Conservation (phyloP, 2,329 filamentous ascomycete genomes). For the Coleophoma cylindrospora region DNA sequence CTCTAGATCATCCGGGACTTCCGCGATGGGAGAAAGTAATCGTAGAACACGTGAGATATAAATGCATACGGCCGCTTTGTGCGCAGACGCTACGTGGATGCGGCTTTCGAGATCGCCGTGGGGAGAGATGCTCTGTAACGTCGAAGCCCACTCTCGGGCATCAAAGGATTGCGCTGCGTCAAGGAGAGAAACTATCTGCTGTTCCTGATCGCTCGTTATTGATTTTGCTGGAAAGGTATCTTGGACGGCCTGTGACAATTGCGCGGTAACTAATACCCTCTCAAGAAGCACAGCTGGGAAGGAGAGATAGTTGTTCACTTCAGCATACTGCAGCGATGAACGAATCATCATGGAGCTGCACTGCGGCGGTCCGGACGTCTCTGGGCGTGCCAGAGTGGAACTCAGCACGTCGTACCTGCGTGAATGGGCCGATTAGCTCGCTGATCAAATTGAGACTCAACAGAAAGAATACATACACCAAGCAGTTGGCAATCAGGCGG, state of each 20-base stretch:
- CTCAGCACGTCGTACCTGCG: not conserved
- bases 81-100: conserved; percentile 2
- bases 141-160: not conserved
- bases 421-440: not conserved
- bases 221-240: not conserved
- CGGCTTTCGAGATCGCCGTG: not conserved
- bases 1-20: conserved; percentile 33
- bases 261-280: not conserved
- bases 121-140: not conserved
- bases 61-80: conserved; percentile 13
- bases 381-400: not conserved
- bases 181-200: not conserved
- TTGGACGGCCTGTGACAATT: not conserved
- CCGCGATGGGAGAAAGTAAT: conserved; percentile 24
- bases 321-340: not conserved
- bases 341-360: not conserved
- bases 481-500: not conserved
- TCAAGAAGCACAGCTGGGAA: not conserved
- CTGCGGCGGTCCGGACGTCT: not conserved
- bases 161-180: not conserved
- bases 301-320: not conserved
- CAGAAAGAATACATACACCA: not conserved
- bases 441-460: not conserved
- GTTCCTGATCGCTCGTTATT: not conserved
- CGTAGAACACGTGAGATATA: conserved; percentile 28